phyloP scores from a whole-genome alignment of 169 alveolate genomes.

The Neospora caninum region DNA sequence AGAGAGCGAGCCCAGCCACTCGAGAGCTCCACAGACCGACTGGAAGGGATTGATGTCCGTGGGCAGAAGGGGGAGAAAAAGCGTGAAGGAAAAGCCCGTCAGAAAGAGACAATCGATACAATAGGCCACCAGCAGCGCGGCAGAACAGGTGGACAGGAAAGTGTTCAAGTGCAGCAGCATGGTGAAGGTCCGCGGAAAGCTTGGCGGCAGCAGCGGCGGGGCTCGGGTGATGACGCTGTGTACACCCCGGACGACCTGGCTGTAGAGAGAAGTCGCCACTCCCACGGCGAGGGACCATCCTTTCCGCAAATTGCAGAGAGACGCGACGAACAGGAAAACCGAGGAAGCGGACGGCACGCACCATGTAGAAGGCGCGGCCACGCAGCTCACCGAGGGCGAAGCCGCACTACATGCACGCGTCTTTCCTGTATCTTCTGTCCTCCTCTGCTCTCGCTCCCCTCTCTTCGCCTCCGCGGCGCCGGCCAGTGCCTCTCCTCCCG shows the following conservation, averaged over 20 bases:
- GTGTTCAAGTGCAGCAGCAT: conserved; percentile 37
- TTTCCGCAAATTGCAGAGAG: background rate
- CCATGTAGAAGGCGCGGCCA: no score
- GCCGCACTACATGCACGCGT: background rate
- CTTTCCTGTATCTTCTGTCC: background rate
- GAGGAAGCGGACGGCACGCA: no score
- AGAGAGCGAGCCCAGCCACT: background rate
- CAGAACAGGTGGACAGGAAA: conserved; percentile 41
- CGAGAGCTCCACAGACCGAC: background rate
- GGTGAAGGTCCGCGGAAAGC: conserved; percentile 23
- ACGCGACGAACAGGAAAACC: no score
- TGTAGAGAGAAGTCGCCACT: background rate
- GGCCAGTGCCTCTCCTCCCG: background rate
- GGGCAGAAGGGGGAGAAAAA: conserved; percentile 45
- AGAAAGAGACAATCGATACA: conserved; percentile 48
- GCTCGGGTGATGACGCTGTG: conserved; percentile 6
- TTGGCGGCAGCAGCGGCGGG: conserved; percentile 15
- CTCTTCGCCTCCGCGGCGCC: background rate
- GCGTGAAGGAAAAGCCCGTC: conserved; percentile 30
- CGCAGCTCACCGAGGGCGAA: no score
- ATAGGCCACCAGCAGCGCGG: conserved; percentile 56
- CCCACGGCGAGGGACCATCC: background rate
- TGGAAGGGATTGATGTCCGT: conserved; percentile 3
- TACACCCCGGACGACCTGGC: background rate
- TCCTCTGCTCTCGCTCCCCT: background rate